A percentile compares a stretch with the other conserved stretches of the same genome.
Conservation (phyloP, 2,329 filamentous ascomycete genomes). For the Paecilomyces dactylethromorphus region DNA sequence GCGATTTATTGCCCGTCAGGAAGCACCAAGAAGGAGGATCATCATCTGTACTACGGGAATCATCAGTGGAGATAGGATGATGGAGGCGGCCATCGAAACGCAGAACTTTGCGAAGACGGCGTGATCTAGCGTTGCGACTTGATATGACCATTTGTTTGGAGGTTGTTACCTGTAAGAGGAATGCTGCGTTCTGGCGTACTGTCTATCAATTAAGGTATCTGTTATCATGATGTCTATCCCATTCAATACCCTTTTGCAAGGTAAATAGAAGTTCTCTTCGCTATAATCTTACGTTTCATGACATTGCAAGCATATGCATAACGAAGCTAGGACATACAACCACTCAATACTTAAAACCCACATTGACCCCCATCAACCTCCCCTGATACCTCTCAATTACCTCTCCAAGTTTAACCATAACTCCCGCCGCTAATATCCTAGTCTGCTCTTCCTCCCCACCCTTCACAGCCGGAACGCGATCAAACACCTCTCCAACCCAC, state of each 20-base stretch:
- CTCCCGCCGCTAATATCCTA: conserved; percentile 62
- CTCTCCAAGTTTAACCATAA: conserved; percentile 75
- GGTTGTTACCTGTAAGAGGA: background rate
- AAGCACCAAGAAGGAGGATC: conserved; percentile 74
- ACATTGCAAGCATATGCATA: too few species aligned
- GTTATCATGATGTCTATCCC: too few species aligned
- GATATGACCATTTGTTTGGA: background rate
- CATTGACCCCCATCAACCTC: conserved; percentile 64
- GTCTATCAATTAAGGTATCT: background rate
- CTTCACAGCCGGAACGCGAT: conserved; percentile 43
- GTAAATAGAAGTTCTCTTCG: too few species aligned
- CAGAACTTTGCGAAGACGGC: conserved; percentile 47
- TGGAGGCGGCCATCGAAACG: conserved; percentile 76
- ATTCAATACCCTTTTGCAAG: too few species aligned
- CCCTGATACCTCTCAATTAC: conserved; percentile 76
- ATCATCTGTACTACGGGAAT: conserved; percentile 91
- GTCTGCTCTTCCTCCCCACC: conserved; percentile 53
- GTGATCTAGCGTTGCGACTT: background rate
- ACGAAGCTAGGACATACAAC: too few species aligned
- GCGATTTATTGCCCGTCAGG: conserved; percentile 78
- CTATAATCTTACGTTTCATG: too few species aligned
- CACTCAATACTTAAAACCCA: conserved; percentile 36
- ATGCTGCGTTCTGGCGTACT: background rate
- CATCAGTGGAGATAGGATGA: conserved; percentile 81
- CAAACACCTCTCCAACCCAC: conserved; percentile 76